Evolutionary conservation across 371 early-diverging fungal genomes (phyloP), one percentile per base, ranked within the genome.

Genomic region (Coemansia sp.): DNA sequence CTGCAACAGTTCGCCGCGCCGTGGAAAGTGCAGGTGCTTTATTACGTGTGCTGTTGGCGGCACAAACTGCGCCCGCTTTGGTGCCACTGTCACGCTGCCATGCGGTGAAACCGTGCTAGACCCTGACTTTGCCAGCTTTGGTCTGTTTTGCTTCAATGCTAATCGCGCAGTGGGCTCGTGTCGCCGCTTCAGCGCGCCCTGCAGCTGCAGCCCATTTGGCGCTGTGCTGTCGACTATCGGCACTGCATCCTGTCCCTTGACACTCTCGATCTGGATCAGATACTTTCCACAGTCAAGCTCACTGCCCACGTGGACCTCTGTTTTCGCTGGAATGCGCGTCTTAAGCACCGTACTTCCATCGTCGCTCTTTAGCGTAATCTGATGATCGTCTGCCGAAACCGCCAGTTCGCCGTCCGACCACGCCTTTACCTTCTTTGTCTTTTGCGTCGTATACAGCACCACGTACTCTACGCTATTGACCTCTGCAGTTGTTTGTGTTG

Each of bases 361-460:
- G 1, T 74, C 68, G 32, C 54, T 65, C 21, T 61, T 63, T n/a
- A 78, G 66, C 1, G 49, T 41, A 23, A 70, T 51, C 41, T 59
- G 66, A 15, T 48, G 46, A 24, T 61, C 69, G 40, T 13, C 41
- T 3, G 53, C 57, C n/a, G 48, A 28, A 9, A 54, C 54, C 21
- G 29, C 11, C 49, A 67, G 39, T 28, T 58, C 63, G 6, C 79
- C 79, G 24, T 77, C 78, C 4, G 71, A 61, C 79, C 79, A 79
- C 19, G 76, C 51, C 63, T 79, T 79, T 24, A 63, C 55, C 61
- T 79, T 79, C 24, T 79, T 77, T 4, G 54, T 39, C 52, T 76
- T 79, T 46, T 79, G 77, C 11, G 66, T 68, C 6, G 79, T 79
- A 44, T 71, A 76, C 11, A 79, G 73, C 2, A 65, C 66, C 3